These are phyloP conservation scores for Zymoseptoria pseudotritici DNA, from an alignment of 2,329 filamentous ascomycete genomes.

Conservation along the genomic window DNA sequence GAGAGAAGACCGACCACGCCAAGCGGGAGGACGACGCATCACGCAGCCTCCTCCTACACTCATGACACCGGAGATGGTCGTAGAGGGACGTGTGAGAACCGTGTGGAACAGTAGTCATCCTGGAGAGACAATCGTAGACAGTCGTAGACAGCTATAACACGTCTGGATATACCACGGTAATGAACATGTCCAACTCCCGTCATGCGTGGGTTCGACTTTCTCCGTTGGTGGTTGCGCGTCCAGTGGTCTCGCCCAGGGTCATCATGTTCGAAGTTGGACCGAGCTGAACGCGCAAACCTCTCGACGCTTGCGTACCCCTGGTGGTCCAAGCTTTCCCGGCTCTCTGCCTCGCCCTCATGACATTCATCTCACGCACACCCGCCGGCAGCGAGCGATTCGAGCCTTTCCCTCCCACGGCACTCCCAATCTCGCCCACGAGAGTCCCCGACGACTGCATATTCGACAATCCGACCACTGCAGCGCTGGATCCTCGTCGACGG, in stretches of 20 bases:
- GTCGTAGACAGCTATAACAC: background rate
- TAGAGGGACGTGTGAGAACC: background rate
- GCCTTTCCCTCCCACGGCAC: background rate
- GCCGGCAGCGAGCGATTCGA: background rate
- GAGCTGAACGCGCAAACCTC: background rate
- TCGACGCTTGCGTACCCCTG: background rate
- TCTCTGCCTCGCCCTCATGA: background rate
- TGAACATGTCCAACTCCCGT: background rate
- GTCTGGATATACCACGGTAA: background rate
- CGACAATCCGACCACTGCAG: background rate
- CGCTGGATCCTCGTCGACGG: background rate
- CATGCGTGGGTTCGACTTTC: background rate
- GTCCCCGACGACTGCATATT: background rate
- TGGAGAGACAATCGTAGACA: background rate
- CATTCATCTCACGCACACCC: background rate
- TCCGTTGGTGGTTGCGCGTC: background rate
- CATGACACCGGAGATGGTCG: background rate
- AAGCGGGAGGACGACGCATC: background rate
- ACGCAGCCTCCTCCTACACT: background rate
- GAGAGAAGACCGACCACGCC: background rate
- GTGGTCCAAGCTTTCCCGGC: background rate
- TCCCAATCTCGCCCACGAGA: background rate
- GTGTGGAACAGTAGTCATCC: background rate
- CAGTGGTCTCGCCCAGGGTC: background rate
- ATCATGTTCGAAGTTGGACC: background rate